Conservation (phyloP, 2,329 filamentous ascomycete genomes). For the Aspergillus brasiliensis region DNA sequence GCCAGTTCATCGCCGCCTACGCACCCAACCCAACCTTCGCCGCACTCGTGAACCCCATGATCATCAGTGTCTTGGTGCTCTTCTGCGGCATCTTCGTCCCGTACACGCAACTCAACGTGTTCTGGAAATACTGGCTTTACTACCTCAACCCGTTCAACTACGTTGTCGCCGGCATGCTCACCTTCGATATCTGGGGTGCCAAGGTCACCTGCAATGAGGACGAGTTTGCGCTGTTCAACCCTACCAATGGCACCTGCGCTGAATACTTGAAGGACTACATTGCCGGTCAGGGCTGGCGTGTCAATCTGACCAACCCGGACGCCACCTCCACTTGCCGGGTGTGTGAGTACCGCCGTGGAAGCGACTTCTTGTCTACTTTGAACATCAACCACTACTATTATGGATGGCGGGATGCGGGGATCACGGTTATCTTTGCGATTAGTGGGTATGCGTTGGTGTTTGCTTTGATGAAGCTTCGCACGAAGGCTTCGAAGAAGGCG, state of each 20-base stretch:
- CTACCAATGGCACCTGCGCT: constrained; percentile 53
- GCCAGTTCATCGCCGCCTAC: constrained; percentile 78
- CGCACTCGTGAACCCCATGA: constrained; percentile 72
- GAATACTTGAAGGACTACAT: constrained; percentile 61
- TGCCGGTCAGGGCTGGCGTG: constrained; percentile 44
- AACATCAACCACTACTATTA: constrained; percentile 64
- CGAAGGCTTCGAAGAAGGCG: constrained; percentile 41
- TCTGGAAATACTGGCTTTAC: constrained; percentile 70
- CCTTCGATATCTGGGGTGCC: constrained; percentile 53
- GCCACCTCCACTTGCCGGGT: constrained; percentile 60
- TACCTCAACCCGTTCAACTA: constrained; percentile 65
- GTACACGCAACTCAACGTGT: constrained; percentile 62
- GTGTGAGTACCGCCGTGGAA: constrained; percentile 61
- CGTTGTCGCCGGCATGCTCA: constrained; percentile 59
- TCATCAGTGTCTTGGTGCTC: constrained; percentile 69
- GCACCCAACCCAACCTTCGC: constrained; percentile 68
- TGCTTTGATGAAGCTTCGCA: constrained; percentile 41
- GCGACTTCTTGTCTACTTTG: constrained; percentile 62
- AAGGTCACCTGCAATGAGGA: constrained; percentile 50
- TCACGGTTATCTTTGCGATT: constrained; percentile 59
- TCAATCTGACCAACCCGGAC: constrained; percentile 62
- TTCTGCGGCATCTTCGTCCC: constrained; percentile 74
- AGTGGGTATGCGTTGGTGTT: constrained; percentile 57
- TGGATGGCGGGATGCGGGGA: constrained; percentile 67
- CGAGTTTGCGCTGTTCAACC: constrained; percentile 54